Evolutionary conservation across 805 yeast genomes (phyloP).

Genomic region (Saturnispora ahearnii): DNA sequence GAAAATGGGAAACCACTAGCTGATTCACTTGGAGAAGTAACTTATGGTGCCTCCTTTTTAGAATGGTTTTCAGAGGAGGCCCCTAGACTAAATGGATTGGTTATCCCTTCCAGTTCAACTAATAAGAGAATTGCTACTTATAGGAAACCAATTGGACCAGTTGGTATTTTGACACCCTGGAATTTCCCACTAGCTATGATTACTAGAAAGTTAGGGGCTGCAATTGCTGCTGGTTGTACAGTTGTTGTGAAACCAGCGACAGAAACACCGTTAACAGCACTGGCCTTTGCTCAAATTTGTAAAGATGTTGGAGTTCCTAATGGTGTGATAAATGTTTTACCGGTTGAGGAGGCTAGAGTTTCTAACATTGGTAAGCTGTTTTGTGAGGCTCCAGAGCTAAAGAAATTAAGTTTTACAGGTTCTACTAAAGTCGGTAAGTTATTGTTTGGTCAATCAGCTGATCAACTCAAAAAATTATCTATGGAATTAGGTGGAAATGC

Average conservation of each 20-base stretch:
- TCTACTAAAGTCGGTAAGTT: constrained; percentile 65
- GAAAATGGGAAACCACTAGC: constrained; percentile 72
- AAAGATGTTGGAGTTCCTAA: constrained; percentile 60
- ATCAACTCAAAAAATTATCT: constrained; percentile 58
- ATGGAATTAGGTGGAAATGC: constrained; percentile 79
- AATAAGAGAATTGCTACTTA: constrained; percentile 43
- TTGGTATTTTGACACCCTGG: constrained; percentile 78
- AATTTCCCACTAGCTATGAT: constrained; percentile 79
- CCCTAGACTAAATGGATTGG: constrained; percentile 57
- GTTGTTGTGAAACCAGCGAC: constrained; percentile 68
- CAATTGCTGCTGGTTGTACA: constrained; percentile 78
- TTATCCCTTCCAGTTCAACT: constrained; percentile 45
- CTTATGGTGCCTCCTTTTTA: constrained; percentile 63
- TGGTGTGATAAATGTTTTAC: constrained; percentile 60
- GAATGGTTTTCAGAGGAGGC: constrained; percentile 87
- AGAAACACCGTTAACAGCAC: constrained; percentile 66
- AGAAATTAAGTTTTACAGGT: constrained; percentile 70
- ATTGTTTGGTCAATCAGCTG: constrained; percentile 49
- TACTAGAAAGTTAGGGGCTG: constrained; percentile 65
- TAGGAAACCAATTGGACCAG: constrained; percentile 71
- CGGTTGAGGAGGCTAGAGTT: constrained; percentile 33
- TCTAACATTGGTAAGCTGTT: constrained; percentile 47
- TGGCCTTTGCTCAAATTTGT: constrained; percentile 55
- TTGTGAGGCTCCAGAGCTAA: constrained; percentile 44
- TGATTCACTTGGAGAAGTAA: constrained; percentile 64